A percentile compares a stretch with the other conserved stretches of the same genome.
These are phyloP conservation scores for Caryocar brasiliense DNA, from an alignment of 441 rosid genomes.

Conservation along the genomic window DNA sequence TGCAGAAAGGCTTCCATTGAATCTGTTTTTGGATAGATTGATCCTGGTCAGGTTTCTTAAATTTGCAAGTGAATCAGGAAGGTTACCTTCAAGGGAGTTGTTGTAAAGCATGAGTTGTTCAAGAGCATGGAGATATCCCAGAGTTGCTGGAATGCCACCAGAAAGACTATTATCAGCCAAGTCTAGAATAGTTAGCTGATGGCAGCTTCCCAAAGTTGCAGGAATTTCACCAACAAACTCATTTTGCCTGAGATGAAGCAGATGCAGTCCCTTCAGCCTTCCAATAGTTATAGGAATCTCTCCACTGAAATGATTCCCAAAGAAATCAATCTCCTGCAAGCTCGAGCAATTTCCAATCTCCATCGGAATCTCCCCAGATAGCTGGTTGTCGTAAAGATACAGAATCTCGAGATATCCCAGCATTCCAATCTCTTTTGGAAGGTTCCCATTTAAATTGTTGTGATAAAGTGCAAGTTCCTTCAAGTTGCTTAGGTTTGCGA, in stretches of 20 bases:
- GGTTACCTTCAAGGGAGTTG: slow-evolving; percentile 62
- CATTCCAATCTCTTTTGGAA: slow-evolving; percentile 56
- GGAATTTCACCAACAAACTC: slow-evolving; percentile 60
- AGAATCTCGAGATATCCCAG: slow-evolving; percentile 45
- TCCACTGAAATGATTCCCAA: slow-evolving; percentile 60
- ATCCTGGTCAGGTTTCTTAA: slow-evolving; percentile 62
- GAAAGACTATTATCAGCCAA: slow-evolving; percentile 67
- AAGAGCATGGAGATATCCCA: slow-evolving; percentile 39
- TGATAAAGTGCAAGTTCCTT: slow-evolving; percentile 56
- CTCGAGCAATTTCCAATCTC: slow-evolving; percentile 79
- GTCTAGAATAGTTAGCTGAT: slow-evolving; percentile 55
- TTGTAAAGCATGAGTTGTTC: slow-evolving; percentile 80
- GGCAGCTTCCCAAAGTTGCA: slow-evolving; percentile 55
- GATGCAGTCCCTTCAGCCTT: slow-evolving; percentile 33
- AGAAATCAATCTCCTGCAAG: slow-evolving; percentile 60
- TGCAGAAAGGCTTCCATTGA: slow-evolving; percentile 55
- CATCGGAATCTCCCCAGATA: slow-evolving; percentile 56
- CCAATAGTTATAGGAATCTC: slow-evolving; percentile 57
- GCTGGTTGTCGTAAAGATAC: slow-evolving; percentile 59
- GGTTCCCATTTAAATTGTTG: slow-evolving; percentile 54
- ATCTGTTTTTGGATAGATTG: slow-evolving; percentile 54
- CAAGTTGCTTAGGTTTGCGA: slow-evolving; percentile 55
- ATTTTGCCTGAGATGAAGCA: slow-evolving; percentile 76
- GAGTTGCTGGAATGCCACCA: slow-evolving; percentile 46
- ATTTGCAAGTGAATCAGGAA: slow-evolving; percentile 46